These are phyloP conservation scores for Gleditsia sinensis DNA, from an alignment of 306 rosid species.

Conservation along the genomic window DNA sequence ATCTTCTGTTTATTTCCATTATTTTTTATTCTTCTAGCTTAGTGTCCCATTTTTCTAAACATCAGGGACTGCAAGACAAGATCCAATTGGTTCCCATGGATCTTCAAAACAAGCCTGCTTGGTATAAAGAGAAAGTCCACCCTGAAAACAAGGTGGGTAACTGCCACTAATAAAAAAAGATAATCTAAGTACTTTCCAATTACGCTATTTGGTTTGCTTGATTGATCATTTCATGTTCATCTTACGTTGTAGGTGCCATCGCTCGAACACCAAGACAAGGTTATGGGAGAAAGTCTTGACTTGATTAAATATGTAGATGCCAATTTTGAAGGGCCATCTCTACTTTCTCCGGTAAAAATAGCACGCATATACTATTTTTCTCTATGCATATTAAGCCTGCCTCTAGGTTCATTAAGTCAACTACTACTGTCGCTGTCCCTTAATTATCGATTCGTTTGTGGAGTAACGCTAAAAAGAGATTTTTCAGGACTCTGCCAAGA, in stretches of 20 bases:
- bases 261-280: slow-evolving; percentile 64
- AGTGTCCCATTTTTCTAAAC: not conserved
- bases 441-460: too few species aligned
- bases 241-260: slow-evolving; percentile 55
- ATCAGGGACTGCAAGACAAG: slow-evolving; percentile 62
- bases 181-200: not conserved
- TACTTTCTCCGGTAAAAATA: slow-evolving; percentile 48
- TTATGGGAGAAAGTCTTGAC: slow-evolving; percentile 67
- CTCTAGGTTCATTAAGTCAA: too few species aligned
- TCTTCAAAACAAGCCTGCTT: slow-evolving; percentile 61
- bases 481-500: slow-evolving; percentile 51
- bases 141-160: slow-evolving; percentile 52
- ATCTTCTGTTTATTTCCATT: too few species aligned
- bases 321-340: slow-evolving; percentile 45
- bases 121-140: slow-evolving; percentile 77
- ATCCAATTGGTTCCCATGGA: slow-evolving; percentile 59
- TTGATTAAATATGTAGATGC: slow-evolving; percentile 59
- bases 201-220: not conserved
- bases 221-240: not conserved
- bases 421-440: too few species aligned
- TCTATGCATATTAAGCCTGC: too few species aligned
- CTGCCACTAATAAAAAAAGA: not conserved
- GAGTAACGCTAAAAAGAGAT: not conserved
- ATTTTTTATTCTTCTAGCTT: not conserved
- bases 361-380: not conserved